Evolutionary conservation across 192 early-diverging fungal species (phyloP).

Genomic region (Coemansia sp.): DNA sequence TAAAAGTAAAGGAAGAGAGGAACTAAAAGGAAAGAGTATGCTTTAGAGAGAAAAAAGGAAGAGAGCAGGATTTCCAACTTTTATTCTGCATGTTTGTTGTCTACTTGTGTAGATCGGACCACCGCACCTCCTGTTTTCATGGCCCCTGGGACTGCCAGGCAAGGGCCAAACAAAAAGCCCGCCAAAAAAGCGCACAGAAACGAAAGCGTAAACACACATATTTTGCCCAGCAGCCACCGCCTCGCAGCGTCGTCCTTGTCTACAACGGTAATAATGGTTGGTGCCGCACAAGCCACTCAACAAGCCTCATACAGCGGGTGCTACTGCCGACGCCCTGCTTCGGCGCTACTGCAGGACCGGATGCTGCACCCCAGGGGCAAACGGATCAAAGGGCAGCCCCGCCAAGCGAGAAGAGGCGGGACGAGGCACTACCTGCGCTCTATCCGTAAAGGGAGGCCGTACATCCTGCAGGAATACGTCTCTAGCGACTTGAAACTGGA

Average conservation of each 20-base stretch:
- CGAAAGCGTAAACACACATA: not conserved
- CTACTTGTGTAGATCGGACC: conserved; percentile 3
- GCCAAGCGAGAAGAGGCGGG: not conserved
- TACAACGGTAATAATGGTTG: not conserved
- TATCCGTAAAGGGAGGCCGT: conserved; percentile 14
- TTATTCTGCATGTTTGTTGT: conserved; percentile 12
- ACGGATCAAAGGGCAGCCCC: conserved; percentile 7
- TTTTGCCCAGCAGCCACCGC: not conserved
- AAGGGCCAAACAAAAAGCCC: not conserved
- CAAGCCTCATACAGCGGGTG: not conserved
- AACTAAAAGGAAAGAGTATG: not conserved
- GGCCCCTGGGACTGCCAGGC: not conserved
- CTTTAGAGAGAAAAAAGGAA: conserved; percentile 1
- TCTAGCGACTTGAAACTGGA: conserved; percentile 43
- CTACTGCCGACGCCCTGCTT: not conserved
- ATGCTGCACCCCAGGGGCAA: conserved; percentile 1
- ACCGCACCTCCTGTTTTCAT: not conserved
- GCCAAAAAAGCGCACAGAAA: not conserved
- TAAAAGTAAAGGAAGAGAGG: conserved; percentile 3
- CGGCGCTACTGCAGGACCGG: not conserved
- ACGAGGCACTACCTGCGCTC: conserved; percentile 15
- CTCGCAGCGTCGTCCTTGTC: not conserved
- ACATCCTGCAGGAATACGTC: conserved; percentile 35
- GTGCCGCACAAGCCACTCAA: conserved; percentile 2
- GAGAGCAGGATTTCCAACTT: conserved; percentile 7